Conservation (phyloP, 345 rosid genomes). For the Boechera divaricarpa region DNA sequence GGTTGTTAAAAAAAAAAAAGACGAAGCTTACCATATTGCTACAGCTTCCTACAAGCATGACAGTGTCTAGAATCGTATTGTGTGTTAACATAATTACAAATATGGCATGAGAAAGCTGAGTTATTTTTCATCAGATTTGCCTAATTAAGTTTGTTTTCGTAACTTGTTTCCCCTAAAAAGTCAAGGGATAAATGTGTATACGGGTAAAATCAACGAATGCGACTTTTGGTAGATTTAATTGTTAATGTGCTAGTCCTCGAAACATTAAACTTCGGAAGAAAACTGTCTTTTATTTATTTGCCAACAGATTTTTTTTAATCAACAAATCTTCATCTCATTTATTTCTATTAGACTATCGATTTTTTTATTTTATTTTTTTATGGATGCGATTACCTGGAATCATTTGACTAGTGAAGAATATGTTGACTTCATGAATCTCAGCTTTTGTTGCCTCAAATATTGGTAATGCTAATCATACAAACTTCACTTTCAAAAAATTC, state of each 20-base stretch:
- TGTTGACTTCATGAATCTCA: constrained; percentile 18
- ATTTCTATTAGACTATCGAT: neutral
- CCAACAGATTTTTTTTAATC: neutral
- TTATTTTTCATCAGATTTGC: neutral
- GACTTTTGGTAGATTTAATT: constrained; percentile 17
- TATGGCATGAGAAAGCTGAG: neutral
- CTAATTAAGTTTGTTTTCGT: no score
- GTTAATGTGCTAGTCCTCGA: constrained; percentile 11
- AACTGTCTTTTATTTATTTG: neutral
- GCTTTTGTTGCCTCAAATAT: neutral
- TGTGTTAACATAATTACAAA: neutral
- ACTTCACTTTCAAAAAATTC: neutral
- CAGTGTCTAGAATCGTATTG: neutral
- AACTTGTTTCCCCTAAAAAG: neutral
- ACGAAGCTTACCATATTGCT: neutral
- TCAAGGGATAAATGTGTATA: constrained; percentile 22
- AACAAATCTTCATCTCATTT: neutral
- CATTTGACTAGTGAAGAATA: constrained; percentile 19
- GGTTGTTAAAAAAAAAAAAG: no score
- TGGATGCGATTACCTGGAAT: neutral
- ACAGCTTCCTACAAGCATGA: neutral
- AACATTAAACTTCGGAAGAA: constrained; percentile 12
- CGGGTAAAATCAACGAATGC: constrained; percentile 3
- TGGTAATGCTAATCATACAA: neutral
- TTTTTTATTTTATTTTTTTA: neutral